phyloP scores from a whole-genome alignment of 2,329 filamentous ascomycete genomes.

The Calonectria naviculata region DNA sequence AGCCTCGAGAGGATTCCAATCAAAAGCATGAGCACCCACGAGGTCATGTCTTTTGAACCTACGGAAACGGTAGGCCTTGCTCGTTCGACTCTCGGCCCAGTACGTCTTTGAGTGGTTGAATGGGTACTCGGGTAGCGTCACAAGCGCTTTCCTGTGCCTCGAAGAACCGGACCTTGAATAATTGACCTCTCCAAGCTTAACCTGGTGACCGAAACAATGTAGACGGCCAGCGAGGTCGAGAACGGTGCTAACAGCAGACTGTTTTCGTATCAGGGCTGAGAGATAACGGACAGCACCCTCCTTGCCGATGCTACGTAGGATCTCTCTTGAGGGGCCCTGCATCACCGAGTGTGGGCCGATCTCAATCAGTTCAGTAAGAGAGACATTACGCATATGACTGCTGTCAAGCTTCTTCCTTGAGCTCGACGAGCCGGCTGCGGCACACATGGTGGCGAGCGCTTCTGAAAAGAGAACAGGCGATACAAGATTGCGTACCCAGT shows the following conservation, averaged over 20 bases:
- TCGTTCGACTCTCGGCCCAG: neutral
- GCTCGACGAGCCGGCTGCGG: neutral
- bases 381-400: neutral
- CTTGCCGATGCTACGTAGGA: neutral
- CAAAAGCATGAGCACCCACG: neutral
- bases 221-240: neutral
- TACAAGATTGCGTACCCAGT: constrained; percentile 4
- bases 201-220: neutral
- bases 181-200: neutral
- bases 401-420: neutral
- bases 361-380: neutral
- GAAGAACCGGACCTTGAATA: neutral
- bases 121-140: neutral
- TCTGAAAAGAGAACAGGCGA: neutral
- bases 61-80: neutral
- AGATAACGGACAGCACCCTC: neutral
- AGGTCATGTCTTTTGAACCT: neutral
- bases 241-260: neutral
- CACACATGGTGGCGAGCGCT: neutral
- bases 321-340: constrained; percentile 1
- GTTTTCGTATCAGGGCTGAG: neutral
- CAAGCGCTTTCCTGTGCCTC: neutral
- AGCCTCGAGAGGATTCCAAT: neutral
- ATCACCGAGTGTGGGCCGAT: constrained; percentile 12
- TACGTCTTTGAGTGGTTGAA: neutral